Evolutionary conservation across 2,329 filamentous ascomycete genomes (phyloP), one percentile per base, ranked within the genome.

Genomic region (Stemphylium vesicarium): DNA sequence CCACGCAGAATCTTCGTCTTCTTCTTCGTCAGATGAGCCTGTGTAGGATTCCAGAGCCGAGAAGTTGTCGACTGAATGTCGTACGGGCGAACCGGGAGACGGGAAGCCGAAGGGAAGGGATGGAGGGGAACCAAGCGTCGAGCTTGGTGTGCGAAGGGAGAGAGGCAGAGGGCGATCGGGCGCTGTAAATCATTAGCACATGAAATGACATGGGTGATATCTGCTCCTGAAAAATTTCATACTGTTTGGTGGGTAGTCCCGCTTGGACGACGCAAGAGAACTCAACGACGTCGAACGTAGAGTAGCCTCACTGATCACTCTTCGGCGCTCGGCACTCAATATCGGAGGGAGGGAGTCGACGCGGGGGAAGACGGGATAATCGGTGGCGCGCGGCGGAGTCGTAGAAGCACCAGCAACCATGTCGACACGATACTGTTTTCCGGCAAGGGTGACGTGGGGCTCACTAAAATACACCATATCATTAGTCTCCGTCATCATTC

Each of bases 131-230:
- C 41, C 56, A 5, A 33, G 38, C 9, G 38, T 40, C 7, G 63
- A 64, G 26, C 48, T 44, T 0, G 56, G 48, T 5, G 62, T 57
- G 43, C 50, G 56, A 16, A 68, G 44, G 6, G 56, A 66, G 0
- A 71, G 59, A 2, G 70, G 69, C 4, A 62, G 62, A 8, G 70
- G 69, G 20, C 70, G 66, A 29, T 71, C 70, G 0, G 70, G 70
- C 8, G 66, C 64, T 66, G 16, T 11, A 16, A 18, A 16, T 31
- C 5, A 26, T 63, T 12, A 63, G 53, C 29, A 24, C 2, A 13
- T 20, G 3, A 42, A 7, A 1, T 38, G 9, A 29, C 2, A 2
- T 11, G 9, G 8, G 4, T 11, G 2, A 2, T 10, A 11, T 11
- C 26, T 29, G 26, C 26, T 29, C 26, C 4, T 20, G 18, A 11